Conservation (phyloP, 768 basidiomycete species). For the Psilocybe cyanescens region DNA sequence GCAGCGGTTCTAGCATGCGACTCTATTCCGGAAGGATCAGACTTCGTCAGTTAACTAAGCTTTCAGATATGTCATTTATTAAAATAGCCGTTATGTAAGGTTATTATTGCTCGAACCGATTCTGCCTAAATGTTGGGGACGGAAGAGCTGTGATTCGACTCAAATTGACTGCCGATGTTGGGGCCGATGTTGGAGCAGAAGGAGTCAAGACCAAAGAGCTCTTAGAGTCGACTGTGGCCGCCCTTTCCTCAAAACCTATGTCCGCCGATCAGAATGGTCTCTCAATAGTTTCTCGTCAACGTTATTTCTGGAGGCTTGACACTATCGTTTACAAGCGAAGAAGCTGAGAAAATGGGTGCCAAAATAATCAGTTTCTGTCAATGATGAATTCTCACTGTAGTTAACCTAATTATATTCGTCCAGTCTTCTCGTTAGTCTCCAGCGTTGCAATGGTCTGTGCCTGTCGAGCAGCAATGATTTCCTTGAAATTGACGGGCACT, state of each 20-base stretch:
- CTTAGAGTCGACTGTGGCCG: slow-evolving; percentile 63
- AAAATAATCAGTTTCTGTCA: slow-evolving; percentile 62
- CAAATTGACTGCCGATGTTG: slow-evolving; percentile 70
- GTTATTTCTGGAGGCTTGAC: slow-evolving; percentile 81
- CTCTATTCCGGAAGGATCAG: slow-evolving; percentile 72
- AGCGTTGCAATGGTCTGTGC: slow-evolving; percentile 79
- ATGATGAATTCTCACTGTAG: neutral
- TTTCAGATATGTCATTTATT: neutral
- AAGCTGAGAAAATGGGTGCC: slow-evolving; percentile 72
- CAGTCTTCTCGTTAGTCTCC: slow-evolving; percentile 78
- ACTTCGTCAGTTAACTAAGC: slow-evolving; percentile 50
- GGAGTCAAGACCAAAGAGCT: slow-evolving; percentile 73
- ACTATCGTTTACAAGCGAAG: slow-evolving; percentile 69
- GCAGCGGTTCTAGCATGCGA: slow-evolving; percentile 80
- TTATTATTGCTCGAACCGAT: slow-evolving; percentile 78
- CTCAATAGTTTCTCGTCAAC: slow-evolving; percentile 67
- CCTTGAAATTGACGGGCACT: slow-evolving; percentile 77
- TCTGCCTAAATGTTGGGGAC: slow-evolving; percentile 79
- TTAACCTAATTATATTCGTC: neutral
- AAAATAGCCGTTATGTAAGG: slow-evolving; percentile 33
- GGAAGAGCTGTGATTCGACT: slow-evolving; percentile 70
- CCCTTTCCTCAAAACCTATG: slow-evolving; percentile 69
- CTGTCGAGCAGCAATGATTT: slow-evolving; percentile 75
- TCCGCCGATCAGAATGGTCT: neutral
- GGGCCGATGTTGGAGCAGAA: slow-evolving; percentile 79